These are phyloP conservation scores for Salix exigua DNA, from an alignment of 345 rosid genomes.

Conservation along the genomic window DNA sequence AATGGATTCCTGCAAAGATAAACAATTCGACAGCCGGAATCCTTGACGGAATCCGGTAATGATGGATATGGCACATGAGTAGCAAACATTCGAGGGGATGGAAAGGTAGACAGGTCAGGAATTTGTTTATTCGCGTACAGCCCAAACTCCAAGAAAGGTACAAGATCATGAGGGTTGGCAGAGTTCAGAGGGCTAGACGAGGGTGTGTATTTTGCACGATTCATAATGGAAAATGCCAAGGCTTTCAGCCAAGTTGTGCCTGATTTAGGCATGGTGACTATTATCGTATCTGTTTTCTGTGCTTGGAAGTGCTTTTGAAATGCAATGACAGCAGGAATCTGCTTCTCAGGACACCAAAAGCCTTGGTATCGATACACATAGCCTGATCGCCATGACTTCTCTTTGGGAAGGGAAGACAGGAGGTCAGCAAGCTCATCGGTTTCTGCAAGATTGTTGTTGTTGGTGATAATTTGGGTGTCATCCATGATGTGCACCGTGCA, in stretches of 20 bases:
- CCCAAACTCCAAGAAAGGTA: constrained; percentile 36
- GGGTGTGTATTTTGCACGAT: constrained; percentile 13
- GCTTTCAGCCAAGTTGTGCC: constrained; percentile 54
- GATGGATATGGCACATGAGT: constrained; percentile 19
- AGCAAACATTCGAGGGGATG: constrained; percentile 17
- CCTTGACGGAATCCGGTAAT: constrained; percentile 10
- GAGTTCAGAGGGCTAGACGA: constrained; percentile 21
- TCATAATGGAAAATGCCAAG: constrained; percentile 23
- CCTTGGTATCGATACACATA: constrained; percentile 54
- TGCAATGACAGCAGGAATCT: constrained; percentile 51
- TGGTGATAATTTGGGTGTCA: too few relatives aligned
- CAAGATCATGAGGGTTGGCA: constrained; percentile 41
- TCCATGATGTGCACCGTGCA: too few relatives aligned
- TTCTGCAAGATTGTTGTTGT: too few relatives aligned
- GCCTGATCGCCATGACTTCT: constrained; percentile 66
- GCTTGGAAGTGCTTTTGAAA: constrained; percentile 37
- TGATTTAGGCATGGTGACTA: constrained; percentile 36
- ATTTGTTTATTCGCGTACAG: constrained; percentile 11
- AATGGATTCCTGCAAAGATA: constrained; percentile 26
- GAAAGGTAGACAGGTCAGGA: constrained; percentile 7
- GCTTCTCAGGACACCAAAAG: constrained; percentile 69
- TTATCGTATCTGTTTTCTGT: constrained; percentile 22
- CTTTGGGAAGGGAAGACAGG: constrained; percentile 51
- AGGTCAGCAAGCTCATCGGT: constrained; percentile 49
- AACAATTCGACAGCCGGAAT: constrained; percentile 6